Evolutionary conservation across 352 stramenopile genomes (phyloP), one percentile per base, ranked within the genome.

Genomic region (Peronospora farinosa): DNA sequence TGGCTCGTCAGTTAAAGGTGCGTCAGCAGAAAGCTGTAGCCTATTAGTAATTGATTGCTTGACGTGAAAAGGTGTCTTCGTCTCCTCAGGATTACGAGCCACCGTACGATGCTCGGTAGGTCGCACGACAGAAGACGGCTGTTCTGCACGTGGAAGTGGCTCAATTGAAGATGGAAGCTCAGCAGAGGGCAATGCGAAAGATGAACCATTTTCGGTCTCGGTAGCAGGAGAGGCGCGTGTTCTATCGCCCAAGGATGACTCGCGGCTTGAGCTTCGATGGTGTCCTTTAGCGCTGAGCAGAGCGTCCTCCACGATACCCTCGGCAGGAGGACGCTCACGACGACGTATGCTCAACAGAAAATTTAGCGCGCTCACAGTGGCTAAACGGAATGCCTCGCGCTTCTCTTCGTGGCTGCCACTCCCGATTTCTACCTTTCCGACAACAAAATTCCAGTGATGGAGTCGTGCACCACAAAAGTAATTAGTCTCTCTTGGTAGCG

Each of bases 381-480:
- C 78, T 8, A 75, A 35, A 19, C 69, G 65, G 35, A 79, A 83
- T 17, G 74, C 76, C 23, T 67, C 60, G 6, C 66, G 52, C 36
- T 79, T 84, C 23, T 80, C 60, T 43, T 72, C 67, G 23, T 78
- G 60, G 17, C 76, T 86, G 5, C 76, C 76, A 46, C 74, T 86
- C 7, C 78, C 78, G 31, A 90, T 71, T 31, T 88, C 78, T 8
- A 90, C 65, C 12, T 75, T 85, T 4, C 71, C 78, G 8, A 84
- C 43, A 19, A 60, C 59, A 47, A 90, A 88, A 33, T 65, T 65
- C 67, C 65, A 88, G 54, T 90, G 78, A 43, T 84, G 71, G 5
- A 71, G 52, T 23, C 66, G 63, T 10, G 54, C 49, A 3, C 78
- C 78, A 25, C 55, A 63, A 13, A 74, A 78, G 41, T 83, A 88